A percentile compares a stretch with the other conserved stretches of the same genome.
These are phyloP conservation scores for Solanum hybrid DNA, from an alignment of 305 asterid species.

Conservation along the genomic window DNA sequence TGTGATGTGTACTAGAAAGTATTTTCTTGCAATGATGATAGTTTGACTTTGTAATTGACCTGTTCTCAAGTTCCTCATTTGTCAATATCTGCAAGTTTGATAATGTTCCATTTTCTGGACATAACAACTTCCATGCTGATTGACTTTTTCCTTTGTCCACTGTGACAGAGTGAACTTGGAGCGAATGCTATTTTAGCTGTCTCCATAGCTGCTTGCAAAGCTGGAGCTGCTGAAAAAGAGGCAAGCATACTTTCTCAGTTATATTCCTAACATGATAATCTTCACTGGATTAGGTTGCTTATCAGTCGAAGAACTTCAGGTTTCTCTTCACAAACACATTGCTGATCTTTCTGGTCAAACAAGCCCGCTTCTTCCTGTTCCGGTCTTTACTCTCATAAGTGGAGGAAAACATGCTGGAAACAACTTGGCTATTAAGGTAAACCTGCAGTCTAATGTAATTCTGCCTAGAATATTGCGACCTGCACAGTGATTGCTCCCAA, in stretches of 20 bases:
- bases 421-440: constrained; percentile 71
- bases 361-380: constrained; percentile 63
- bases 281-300: constrained; percentile 1
- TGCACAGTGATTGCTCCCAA: background rate
- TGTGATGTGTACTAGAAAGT: background rate
- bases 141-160: constrained; percentile 4
- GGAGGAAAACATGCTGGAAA: constrained; percentile 92
- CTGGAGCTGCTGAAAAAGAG: constrained; percentile 99
- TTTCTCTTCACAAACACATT: constrained; percentile 90
- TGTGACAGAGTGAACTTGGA: constrained; percentile 82
- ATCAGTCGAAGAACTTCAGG: constrained; percentile 35
- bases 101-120: background rate
- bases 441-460: background rate
- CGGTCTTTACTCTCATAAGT: constrained; percentile 82
- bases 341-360: constrained; percentile 95
- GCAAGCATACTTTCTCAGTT: constrained; percentile 23
- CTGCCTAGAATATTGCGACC: background rate
- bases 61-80: background rate
- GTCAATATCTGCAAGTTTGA: background rate
- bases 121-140: background rate
- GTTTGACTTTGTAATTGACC: background rate
- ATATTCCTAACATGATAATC: background rate
- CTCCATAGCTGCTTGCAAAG: constrained; percentile 98
- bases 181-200: constrained; percentile 96
- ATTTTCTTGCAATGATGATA: background rate